Percentiles rank a stretch among this genome's conserved stretches.
phyloP scores from a whole-genome alignment of 2,329 filamentous ascomycete species.

The Macrophomina phaseolina region DNA sequence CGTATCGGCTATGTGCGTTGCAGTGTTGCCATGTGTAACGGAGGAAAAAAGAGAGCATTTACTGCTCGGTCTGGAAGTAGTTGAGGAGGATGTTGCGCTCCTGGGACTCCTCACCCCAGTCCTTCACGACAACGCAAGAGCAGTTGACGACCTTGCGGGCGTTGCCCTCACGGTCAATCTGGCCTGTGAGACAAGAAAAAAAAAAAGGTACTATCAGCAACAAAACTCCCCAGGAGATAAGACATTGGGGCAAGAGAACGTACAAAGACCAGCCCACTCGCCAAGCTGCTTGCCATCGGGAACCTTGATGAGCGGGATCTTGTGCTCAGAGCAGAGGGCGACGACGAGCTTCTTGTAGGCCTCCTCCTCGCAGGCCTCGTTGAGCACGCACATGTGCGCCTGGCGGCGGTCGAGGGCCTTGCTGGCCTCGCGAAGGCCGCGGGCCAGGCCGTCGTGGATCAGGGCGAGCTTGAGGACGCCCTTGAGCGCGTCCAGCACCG shows the following conservation, averaged over 20 bases:
- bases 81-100: slow-evolving; percentile 99
- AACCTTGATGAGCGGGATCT: slow-evolving; percentile 99
- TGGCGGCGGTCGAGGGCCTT: slow-evolving; percentile 98
- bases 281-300: slow-evolving; percentile 99
- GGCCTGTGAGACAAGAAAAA: slow-evolving; percentile 63
- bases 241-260: slow-evolving; percentile 52
- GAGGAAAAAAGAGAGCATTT: slow-evolving; percentile 35
- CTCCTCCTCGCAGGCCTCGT: slow-evolving; percentile 99
- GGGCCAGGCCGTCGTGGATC: slow-evolving; percentile 99
- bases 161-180: slow-evolving; percentile 98
- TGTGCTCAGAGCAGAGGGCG: slow-evolving; percentile 98
- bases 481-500: slow-evolving; percentile 97
- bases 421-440: slow-evolving; percentile 96
- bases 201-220: too few relatives aligned
- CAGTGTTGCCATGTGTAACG: slow-evolving; percentile 28
- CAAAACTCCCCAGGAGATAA: too few relatives aligned
- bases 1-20: slow-evolving; percentile 11
- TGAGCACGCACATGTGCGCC: slow-evolving; percentile 99
- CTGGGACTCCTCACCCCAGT: slow-evolving; percentile 99
- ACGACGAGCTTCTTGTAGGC: slow-evolving; percentile 99
- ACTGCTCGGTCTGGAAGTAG: slow-evolving; percentile 94
- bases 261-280: slow-evolving; percentile 99
- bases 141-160: slow-evolving; percentile 99
- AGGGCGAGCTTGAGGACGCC: slow-evolving; percentile 97
- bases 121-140: slow-evolving; percentile 99